Percentiles rank a stretch among this genome's conserved stretches.
Conservation (phyloP, 2,329 filamentous ascomycete genomes). For the Sporothrix sp. region DNA sequence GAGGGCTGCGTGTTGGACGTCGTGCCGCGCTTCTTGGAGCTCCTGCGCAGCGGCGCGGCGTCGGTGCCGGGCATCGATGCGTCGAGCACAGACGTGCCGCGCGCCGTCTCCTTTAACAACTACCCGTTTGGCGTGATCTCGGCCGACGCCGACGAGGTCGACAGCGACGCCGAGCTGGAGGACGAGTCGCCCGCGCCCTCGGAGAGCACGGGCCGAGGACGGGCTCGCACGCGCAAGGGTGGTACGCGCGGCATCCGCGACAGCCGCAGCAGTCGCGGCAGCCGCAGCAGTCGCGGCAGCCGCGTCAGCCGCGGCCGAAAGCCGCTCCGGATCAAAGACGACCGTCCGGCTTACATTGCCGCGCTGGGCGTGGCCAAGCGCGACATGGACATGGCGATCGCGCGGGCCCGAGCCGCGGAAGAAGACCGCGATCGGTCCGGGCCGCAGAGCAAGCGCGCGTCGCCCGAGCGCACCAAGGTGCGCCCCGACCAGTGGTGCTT, state of each 20-base stretch:
- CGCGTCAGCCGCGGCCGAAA: neutral
- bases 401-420: neutral
- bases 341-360: slow-evolving; percentile 5
- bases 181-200: too few relatives aligned
- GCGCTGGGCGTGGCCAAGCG: slow-evolving; percentile 6
- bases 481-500: slow-evolving; percentile 12
- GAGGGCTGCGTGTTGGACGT: slow-evolving; percentile 10
- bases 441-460: neutral
- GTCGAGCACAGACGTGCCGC: neutral
- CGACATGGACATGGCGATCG: slow-evolving; percentile 4
- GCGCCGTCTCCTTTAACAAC: slow-evolving; percentile 2
- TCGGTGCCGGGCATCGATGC: neutral
- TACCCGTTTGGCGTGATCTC: slow-evolving; percentile 8
- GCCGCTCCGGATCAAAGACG: neutral
- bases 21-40: slow-evolving; percentile 1
- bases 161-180: neutral
- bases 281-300: too few relatives aligned
- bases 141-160: slow-evolving; percentile 6
- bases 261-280: too few relatives aligned
- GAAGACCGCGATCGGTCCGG: slow-evolving; percentile 2
- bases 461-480: slow-evolving; percentile 3
- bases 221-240: neutral
- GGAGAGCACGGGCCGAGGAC: neutral
- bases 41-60: slow-evolving; percentile 11
- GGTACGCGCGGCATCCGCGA: too few relatives aligned